Conservation (phyloP, 2,329 filamentous ascomycete genomes). For the Aspergillaceae sp. region DNA sequence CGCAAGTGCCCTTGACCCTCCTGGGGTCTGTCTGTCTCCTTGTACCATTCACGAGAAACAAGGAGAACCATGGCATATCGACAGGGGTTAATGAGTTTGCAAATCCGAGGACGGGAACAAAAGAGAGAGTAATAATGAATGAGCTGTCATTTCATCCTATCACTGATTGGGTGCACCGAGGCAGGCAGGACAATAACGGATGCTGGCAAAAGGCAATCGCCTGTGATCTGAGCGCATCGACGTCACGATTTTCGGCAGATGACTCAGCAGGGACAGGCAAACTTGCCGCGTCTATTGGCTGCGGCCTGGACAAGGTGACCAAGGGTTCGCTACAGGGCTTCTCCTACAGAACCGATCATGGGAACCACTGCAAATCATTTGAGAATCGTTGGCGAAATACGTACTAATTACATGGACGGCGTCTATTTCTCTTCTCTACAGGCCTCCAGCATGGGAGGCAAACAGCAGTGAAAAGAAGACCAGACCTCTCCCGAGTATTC, state of each 20-base stretch:
- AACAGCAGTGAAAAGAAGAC: slow-evolving; percentile 34
- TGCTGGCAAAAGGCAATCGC: neutral
- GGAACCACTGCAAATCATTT: no score
- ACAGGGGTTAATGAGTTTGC: slow-evolving; percentile 2
- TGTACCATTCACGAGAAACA: slow-evolving; percentile 13
- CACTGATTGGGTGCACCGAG: neutral
- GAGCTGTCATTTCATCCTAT: neutral
- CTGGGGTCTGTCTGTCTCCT: slow-evolving; percentile 18
- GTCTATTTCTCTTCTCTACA: slow-evolving; percentile 27
- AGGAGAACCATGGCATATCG: slow-evolving; percentile 21
- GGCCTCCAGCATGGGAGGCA: slow-evolving; percentile 26
- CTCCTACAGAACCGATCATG: no score
- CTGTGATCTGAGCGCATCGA: slow-evolving; percentile 7
- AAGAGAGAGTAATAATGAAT: neutral
- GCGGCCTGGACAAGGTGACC: no score
- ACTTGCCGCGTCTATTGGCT: no score
- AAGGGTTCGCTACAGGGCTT: no score
- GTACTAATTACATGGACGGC: no score
- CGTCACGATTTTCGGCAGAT: slow-evolving; percentile 9
- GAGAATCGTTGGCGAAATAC: no score
- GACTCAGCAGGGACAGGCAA: no score
- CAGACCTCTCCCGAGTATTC: slow-evolving; percentile 3
- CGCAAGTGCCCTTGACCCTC: slow-evolving; percentile 16
- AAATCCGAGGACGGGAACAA: neutral
- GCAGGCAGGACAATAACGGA: neutral